These are phyloP conservation scores for Cercospora brassicicola DNA, from an alignment of 2,329 filamentous ascomycete species.

Conservation along the genomic window DNA sequence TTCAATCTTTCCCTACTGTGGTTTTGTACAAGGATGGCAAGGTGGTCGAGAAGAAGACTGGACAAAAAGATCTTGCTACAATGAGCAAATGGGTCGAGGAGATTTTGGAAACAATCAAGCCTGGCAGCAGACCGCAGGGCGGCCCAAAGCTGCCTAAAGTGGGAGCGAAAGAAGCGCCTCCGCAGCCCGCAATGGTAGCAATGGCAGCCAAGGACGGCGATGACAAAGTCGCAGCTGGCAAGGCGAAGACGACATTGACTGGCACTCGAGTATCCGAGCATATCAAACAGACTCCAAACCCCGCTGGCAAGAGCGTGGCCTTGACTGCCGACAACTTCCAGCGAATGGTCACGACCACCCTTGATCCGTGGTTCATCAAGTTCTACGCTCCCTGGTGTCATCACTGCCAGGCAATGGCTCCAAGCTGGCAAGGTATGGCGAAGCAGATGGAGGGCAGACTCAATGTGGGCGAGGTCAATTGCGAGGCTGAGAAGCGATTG, in stretches of 20 bases:
- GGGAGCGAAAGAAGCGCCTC: conserved; percentile 55
- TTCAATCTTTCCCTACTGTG: conserved; percentile 74
- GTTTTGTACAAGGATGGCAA: conserved; percentile 78
- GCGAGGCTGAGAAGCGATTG: conserved; percentile 78
- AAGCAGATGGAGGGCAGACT: conserved; percentile 87
- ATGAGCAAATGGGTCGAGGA: conserved; percentile 73
- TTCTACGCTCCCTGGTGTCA: conserved; percentile 98
- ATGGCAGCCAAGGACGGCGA: conserved; percentile 31
- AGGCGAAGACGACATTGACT: conserved; percentile 49
- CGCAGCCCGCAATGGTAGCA: conserved; percentile 31
- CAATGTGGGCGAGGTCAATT: conserved; percentile 95
- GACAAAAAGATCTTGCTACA: conserved; percentile 64
- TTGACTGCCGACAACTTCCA: conserved; percentile 86
- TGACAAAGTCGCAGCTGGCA: conserved; percentile 33
- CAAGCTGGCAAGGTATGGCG: conserved; percentile 84
- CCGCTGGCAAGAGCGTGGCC: conserved; percentile 69
- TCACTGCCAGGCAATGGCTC: conserved; percentile 90
- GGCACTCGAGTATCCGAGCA: conserved; percentile 48
- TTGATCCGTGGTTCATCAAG: conserved; percentile 97
- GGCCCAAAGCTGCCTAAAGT: conserved; percentile 69
- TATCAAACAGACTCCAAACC: conserved; percentile 65
- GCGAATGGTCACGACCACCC: conserved; percentile 76
- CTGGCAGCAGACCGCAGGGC: conserved; percentile 71
- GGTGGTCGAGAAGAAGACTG: conserved; percentile 62
- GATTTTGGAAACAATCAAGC: conserved; percentile 72